Percentiles rank a stretch among this genome's conserved stretches.
Evolutionary conservation across 306 rosid species (phyloP).

Genomic region (Canavalia ensiformis): DNA sequence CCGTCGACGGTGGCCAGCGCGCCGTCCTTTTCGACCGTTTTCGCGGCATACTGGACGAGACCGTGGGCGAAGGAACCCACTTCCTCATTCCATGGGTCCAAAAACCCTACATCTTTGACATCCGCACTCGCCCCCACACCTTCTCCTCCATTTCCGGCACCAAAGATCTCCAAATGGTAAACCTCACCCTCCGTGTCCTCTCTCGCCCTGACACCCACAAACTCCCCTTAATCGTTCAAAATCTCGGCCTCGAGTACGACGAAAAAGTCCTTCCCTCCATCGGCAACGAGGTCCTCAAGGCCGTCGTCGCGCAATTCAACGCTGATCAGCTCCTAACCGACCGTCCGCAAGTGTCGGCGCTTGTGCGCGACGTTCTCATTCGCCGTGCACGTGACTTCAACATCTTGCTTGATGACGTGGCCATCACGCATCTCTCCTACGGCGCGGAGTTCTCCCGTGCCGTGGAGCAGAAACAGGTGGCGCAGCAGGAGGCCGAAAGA

Average conservation of each 20-base stretch:
- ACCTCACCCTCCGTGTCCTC: conserved; percentile 83
- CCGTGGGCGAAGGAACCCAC: conserved; percentile 82
- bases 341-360: conserved; percentile 84
- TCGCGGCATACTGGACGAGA: conserved; percentile 76
- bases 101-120: conserved; percentile 91
- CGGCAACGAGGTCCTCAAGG: conserved; percentile 89
- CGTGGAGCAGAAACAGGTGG: conserved; percentile 96
- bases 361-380: conserved; percentile 79
- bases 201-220: conserved; percentile 82
- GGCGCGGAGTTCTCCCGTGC: conserved; percentile 83
- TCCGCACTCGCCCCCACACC: conserved; percentile 87
- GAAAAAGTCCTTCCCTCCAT: conserved; percentile 95
- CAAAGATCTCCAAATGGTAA: conserved; percentile 91
- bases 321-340: conserved; percentile 96
- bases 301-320: conserved; percentile 92
- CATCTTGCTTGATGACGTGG: conserved; percentile 86
- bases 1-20: conserved; percentile 95
- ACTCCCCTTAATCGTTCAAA: conserved; percentile 77
- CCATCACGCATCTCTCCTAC: conserved; percentile 86
- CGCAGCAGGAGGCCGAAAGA: conserved; percentile 97
- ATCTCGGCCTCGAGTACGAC: conserved; percentile 92
- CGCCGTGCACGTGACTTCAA: conserved; percentile 87
- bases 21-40: conserved; percentile 95
- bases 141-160: conserved; percentile 92
- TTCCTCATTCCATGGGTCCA: conserved; percentile 96